Base-by-base conservation (phyloP, 805 yeast species). In the Spathaspora boniae region DNA sequence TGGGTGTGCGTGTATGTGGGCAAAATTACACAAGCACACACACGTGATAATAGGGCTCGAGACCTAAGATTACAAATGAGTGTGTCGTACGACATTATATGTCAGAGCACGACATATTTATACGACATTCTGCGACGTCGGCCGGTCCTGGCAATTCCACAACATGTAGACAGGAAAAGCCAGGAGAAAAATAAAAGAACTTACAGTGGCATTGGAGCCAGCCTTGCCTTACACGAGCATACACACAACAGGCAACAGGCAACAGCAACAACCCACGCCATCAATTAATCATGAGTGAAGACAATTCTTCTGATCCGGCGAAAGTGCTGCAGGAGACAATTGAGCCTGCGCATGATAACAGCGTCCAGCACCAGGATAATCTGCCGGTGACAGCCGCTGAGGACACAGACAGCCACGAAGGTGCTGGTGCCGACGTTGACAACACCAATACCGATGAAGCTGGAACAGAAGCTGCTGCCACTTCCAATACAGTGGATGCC, bases 401-500 rank as follows among this genome's bases (percentile, higher is more conserved):
- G 22, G 4, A 12, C 31, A 33, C n/a, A n/a, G n/a, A n/a, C 19
- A 32, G 28, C 14, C 12, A 31, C 7, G 25, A 25, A 9, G 24
- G 11, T 16, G 34, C 29, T 6, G 38, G 21, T 16, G 21, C 19
- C n/a, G 40, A 36, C n/a, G n/a, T n/a, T n/a, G n/a, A n/a, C n/a
- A 6, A 35, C 20, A 16, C 33, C 23, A 16, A 38, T 21, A 7
- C 7, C 22, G 6, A 20, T n/a, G 16, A 9, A 31, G 25, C 14
- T 24, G 16, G 16, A 26, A 4, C n/a, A 5, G 8, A 27, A 7
- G 17, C 26, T 24, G n/a, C n/a, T n/a, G n/a, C n/a, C n/a, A n/a
- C n/a, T n/a, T n/a, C n/a, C n/a, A n/a, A n/a, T n/a, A n/a, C n/a
- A n/a, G n/a, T n/a, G n/a, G n/a, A n/a, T n/a, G n/a, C n/a, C n/a